Conservation (phyloP, 1,284 basidiomycete species). For the Trichosporon sp. region DNA sequence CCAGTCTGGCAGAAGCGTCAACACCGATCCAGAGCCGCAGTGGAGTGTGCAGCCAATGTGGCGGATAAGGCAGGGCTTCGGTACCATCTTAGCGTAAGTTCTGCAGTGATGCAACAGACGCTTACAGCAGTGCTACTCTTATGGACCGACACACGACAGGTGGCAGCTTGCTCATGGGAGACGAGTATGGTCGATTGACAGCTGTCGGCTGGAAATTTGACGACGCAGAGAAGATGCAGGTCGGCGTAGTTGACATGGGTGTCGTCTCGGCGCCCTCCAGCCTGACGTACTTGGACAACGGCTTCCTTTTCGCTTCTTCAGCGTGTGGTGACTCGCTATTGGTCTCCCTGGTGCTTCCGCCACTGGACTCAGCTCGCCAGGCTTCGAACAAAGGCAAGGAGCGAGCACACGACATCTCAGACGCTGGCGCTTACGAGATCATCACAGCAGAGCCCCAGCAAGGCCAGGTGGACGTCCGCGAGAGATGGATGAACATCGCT, state of each 20-base stretch:
- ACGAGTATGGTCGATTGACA: conserved; percentile 67
- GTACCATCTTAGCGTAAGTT: conserved; percentile 41
- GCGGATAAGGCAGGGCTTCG: conserved; percentile 45
- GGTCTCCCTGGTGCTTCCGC: conserved; percentile 48
- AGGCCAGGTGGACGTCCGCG: conserved; percentile 55
- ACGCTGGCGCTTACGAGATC: conserved; percentile 47
- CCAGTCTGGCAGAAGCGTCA: conserved; percentile 21
- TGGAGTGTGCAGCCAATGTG: conserved; percentile 37
- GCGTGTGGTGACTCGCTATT: conserved; percentile 77
- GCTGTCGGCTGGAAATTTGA: conserved; percentile 58
- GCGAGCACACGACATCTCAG: conserved; percentile 33
- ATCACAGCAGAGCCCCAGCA: conserved; percentile 27
- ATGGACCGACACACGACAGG: conserved; percentile 19
- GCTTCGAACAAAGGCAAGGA: conserved; percentile 32
- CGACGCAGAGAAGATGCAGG: conserved; percentile 42
- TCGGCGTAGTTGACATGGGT: conserved; percentile 66
- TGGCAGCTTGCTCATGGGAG: conserved; percentile 64
- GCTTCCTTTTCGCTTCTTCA: conserved; percentile 74
- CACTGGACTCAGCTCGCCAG: neutral
- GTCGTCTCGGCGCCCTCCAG: conserved; percentile 72
- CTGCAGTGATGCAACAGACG: conserved; percentile 35
- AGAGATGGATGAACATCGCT: conserved; percentile 71
- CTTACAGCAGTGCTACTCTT: conserved; percentile 50
- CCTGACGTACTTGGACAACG: conserved; percentile 67
- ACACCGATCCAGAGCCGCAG: conserved; percentile 13